Evolutionary conservation across 1,284 basidiomycete genomes (phyloP).

Genomic region (Clitocybe nebularis): DNA sequence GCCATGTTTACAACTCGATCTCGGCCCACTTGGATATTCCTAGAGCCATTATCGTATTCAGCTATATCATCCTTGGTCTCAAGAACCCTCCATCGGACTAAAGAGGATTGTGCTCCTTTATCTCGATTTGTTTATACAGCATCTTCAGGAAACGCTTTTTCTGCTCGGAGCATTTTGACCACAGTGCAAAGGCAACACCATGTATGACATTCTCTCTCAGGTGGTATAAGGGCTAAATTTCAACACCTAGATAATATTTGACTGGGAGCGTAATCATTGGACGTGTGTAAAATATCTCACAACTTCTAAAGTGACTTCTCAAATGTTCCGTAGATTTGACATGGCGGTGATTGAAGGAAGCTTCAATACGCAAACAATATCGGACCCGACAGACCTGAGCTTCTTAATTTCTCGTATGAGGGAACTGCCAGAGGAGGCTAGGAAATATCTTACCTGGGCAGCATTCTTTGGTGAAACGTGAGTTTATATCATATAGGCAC

Average conservation of each 20-base stretch:
- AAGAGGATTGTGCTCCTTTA: slow-evolving; percentile 51
- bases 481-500: slow-evolving; percentile 17
- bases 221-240: neutral
- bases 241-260: slow-evolving; percentile 60
- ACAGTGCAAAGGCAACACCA: slow-evolving; percentile 56
- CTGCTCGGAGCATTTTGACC: slow-evolving; percentile 54
- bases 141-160: slow-evolving; percentile 66
- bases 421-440: slow-evolving; percentile 59
- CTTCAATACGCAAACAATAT: slow-evolving; percentile 44
- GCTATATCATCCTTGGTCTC: slow-evolving; percentile 57
- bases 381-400: slow-evolving; percentile 58
- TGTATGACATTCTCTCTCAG: slow-evolving; percentile 28
- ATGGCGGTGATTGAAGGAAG: slow-evolving; percentile 51
- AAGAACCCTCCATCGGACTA: slow-evolving; percentile 55
- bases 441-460: slow-evolving; percentile 65
- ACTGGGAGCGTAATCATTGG: slow-evolving; percentile 61
- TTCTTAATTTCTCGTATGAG: slow-evolving; percentile 57
- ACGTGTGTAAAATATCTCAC: slow-evolving; percentile 38
- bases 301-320: slow-evolving; percentile 3
- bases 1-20: slow-evolving; percentile 54
- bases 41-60: slow-evolving; percentile 53
- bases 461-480: slow-evolving; percentile 68
- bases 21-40: slow-evolving; percentile 58
- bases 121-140: slow-evolving; percentile 51
- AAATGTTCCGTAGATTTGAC: slow-evolving; percentile 39